Conservation (phyloP, 306 rosid genomes). For the Ormosia semicastrata region DNA sequence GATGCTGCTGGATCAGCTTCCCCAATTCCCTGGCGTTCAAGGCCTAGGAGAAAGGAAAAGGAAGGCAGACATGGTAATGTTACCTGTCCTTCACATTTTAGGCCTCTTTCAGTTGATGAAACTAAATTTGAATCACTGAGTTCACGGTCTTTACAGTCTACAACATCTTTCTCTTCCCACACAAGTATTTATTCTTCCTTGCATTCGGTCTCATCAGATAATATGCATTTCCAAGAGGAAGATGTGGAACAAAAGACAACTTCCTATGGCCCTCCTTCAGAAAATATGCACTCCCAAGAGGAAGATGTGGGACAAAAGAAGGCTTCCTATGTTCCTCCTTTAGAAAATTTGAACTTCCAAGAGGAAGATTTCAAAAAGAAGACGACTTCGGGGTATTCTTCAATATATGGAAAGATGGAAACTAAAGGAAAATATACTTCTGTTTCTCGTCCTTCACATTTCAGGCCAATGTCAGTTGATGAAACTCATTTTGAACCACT, state of each 20-base stretch:
- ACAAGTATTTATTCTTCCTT: slow-evolving; percentile 54
- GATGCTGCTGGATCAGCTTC: slow-evolving; percentile 52
- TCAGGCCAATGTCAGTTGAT: slow-evolving; percentile 72
- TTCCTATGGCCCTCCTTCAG: slow-evolving; percentile 22
- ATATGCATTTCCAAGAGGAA: slow-evolving; percentile 23
- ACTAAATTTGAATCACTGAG: slow-evolving; percentile 59
- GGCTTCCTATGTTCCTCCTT: slow-evolving; percentile 16
- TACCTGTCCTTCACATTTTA: slow-evolving; percentile 43
- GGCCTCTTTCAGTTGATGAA: slow-evolving; percentile 76
- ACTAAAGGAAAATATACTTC: slow-evolving; percentile 41
- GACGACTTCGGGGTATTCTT: slow-evolving; percentile 11
- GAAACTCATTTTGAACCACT: slow-evolving; percentile 69
- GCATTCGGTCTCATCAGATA: slow-evolving; percentile 19
- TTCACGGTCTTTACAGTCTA: slow-evolving; percentile 41
- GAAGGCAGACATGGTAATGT: slow-evolving; percentile 36
- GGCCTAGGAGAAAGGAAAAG: slow-evolving; percentile 41
- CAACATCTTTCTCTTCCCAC: slow-evolving; percentile 51
- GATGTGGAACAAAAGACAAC: neutral
- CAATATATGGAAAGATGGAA: slow-evolving; percentile 39
- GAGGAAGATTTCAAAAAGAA: slow-evolving; percentile 17
- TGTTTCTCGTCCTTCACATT: slow-evolving; percentile 44
- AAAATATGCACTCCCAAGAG: slow-evolving; percentile 29
- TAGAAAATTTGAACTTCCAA: slow-evolving; percentile 3
- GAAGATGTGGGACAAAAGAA: slow-evolving; percentile 27
- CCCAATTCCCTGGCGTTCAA: slow-evolving; percentile 50